phyloP scores from a whole-genome alignment of 495 filamentous ascomycete species.

The Hyaloscypha hepaticicola region DNA sequence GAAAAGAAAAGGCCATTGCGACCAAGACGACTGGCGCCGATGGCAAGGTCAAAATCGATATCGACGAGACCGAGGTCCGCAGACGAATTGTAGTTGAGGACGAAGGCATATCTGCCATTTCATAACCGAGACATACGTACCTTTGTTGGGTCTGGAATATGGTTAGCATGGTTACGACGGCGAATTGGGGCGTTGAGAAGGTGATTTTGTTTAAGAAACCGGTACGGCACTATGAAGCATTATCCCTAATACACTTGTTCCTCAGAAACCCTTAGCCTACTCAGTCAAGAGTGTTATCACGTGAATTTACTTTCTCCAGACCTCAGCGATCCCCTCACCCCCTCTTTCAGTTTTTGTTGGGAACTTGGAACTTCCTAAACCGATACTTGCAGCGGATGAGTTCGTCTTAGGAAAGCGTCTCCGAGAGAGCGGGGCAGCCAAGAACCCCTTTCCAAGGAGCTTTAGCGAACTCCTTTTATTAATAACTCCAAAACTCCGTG shows the following conservation, averaged over 20 bases:
- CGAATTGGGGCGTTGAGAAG: background rate
- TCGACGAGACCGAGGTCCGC: constrained; percentile 34
- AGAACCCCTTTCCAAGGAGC: background rate
- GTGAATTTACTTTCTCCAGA: background rate
- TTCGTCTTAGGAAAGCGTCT: background rate
- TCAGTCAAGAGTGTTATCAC: background rate
- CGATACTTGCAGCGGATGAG: background rate
- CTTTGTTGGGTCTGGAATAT: background rate
- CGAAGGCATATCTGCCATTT: constrained; percentile 14
- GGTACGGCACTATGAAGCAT: background rate
- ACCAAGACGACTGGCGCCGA: constrained; percentile 31
- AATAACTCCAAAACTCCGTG: background rate
- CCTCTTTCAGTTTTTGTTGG: background rate
- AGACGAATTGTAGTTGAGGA: constrained; percentile 26
- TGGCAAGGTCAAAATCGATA: constrained; percentile 28
- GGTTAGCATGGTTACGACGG: background rate
- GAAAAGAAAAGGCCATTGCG: constrained; percentile 32
- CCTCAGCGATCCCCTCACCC: background rate
- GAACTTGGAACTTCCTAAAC: background rate
- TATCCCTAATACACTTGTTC: background rate
- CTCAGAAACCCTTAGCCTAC: background rate
- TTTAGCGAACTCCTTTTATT: background rate
- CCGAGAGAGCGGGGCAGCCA: background rate
- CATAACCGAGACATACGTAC: background rate
- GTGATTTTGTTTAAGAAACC: background rate